A percentile compares a stretch with the other conserved stretches of the same genome.
Conservation (phyloP, 106 monocot genomes). For the Dendrobium chrysotoxum region DNA sequence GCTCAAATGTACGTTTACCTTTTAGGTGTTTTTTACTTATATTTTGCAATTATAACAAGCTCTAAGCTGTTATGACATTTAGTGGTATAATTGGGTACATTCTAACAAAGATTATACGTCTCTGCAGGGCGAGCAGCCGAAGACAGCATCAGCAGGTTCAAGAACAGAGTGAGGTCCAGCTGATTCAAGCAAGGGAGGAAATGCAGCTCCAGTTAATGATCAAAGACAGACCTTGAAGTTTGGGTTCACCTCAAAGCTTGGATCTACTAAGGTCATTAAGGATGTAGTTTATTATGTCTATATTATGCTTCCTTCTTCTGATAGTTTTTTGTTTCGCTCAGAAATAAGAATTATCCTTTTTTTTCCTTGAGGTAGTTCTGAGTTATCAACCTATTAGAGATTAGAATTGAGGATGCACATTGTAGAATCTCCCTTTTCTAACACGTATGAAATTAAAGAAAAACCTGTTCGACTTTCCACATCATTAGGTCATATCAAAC, state of each 20-base stretch:
- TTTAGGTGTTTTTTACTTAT: not conserved
- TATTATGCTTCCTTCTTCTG: not conserved
- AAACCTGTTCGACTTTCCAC: not conserved
- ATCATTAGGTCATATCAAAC: not conserved
- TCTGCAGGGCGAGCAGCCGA: conserved; percentile 82
- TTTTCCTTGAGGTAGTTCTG: not conserved
- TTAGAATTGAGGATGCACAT: not conserved
- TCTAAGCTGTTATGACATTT: not conserved
- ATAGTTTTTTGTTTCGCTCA: not conserved
- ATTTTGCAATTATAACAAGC: not conserved
- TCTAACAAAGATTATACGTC: conserved; percentile 1
- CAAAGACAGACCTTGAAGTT: conserved; percentile 81
- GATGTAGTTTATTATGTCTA: not conserved
- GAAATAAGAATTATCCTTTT: not conserved
- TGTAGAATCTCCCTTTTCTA: not conserved
- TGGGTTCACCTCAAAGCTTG: conserved; percentile 73
- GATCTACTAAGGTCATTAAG: conserved; percentile 62
- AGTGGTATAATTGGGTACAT: not conserved
- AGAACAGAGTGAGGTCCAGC: conserved; percentile 32
- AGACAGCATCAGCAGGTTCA: conserved; percentile 28
- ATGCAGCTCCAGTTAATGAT: conserved; percentile 35
- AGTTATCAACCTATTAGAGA: not conserved
- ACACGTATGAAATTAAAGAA: not conserved
- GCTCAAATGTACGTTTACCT: conserved; percentile 66
- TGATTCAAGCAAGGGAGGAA: conserved; percentile 22